Percentiles rank a stretch among this genome's conserved stretches.
phyloP scores from a whole-genome alignment of 1,284 basidiomycete species.

The Melampsora larici-populina region DNA sequence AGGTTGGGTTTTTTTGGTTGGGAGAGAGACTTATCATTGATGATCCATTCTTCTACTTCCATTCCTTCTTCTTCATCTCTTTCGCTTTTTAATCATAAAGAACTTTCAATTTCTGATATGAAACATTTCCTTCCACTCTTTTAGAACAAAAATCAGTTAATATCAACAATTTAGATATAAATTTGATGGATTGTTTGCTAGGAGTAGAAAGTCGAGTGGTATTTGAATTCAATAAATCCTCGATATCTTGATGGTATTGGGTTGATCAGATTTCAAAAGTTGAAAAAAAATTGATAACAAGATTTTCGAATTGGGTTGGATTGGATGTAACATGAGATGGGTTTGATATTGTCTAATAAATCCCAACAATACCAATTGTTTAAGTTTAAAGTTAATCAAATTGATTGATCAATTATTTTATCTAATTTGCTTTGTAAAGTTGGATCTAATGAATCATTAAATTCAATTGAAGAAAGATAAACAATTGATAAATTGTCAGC shows the following conservation, averaged over 20 bases:
- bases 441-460: too few species aligned
- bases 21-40: conserved; percentile 27
- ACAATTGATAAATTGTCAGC: conserved; percentile 32
- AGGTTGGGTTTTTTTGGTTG: background rate
- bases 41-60: conserved; percentile 44
- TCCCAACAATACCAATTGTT: conserved; percentile 36
- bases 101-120: conserved; percentile 36
- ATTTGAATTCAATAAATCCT: conserved; percentile 27
- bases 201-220: background rate
- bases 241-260: conserved; percentile 19
- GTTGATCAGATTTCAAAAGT: conserved; percentile 19
- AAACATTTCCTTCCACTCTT: conserved; percentile 30
- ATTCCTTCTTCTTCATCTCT: conserved; percentile 41
- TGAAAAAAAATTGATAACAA: conserved; percentile 10
- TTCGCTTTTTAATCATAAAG: conserved; percentile 13
- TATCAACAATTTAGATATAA: conserved; percentile 27
- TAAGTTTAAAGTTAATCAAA: conserved; percentile 27
- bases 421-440: too few species aligned
- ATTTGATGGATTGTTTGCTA: conserved; percentile 9
- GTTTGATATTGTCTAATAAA: conserved; percentile 26
- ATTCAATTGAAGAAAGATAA: conserved; percentile 32
- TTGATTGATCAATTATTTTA: conserved; percentile 2
- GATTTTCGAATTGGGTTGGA: conserved; percentile 22
- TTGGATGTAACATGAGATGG: conserved; percentile 18
- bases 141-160: conserved; percentile 33